A percentile compares a stretch with the other conserved stretches of the same genome.
Evolutionary conservation across 1,139 yeast genomes (phyloP).

Genomic region (Taphrina communis): DNA sequence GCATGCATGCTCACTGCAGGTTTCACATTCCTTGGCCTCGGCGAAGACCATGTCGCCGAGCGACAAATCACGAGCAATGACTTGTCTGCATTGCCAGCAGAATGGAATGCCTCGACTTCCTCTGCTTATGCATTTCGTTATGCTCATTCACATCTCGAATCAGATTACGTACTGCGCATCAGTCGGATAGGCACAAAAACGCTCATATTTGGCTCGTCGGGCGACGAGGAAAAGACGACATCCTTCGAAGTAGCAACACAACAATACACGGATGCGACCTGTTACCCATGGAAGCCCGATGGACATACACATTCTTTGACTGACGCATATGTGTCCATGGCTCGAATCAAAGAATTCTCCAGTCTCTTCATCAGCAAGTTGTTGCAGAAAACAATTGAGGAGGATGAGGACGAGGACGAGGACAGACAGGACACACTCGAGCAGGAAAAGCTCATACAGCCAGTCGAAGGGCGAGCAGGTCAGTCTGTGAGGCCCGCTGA

Average conservation of each 20-base stretch:
- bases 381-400: conserved; percentile 43
- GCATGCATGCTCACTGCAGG: conserved; percentile 45
- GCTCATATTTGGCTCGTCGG: conserved; percentile 43
- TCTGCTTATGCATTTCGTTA: conserved; percentile 43
- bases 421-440: not conserved
- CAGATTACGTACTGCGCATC: conserved; percentile 31
- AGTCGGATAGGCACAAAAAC: conserved; percentile 43
- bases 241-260: conserved; percentile 25
- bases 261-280: conserved; percentile 20
- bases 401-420: conserved; percentile 35
- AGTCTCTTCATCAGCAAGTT: conserved; percentile 40
- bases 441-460: conserved; percentile 14
- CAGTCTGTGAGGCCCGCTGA: not conserved
- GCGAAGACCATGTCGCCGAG: conserved; percentile 33
- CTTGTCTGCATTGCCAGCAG: conserved; percentile 19
- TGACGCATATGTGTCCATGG: conserved; percentile 19
- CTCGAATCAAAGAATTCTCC: conserved; percentile 37
- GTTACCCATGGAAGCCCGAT: conserved; percentile 23
- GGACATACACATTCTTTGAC: conserved; percentile 19
- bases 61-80: conserved; percentile 15
- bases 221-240: conserved; percentile 35
- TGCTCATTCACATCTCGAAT: conserved; percentile 38
- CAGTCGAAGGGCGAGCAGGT: conserved; percentile 8
- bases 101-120: conserved; percentile 32
- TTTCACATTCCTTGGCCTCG: conserved; percentile 43